Evolutionary conservation across 1,284 basidiomycete genomes (phyloP).

Genomic region (Entoloma clypeatum): DNA sequence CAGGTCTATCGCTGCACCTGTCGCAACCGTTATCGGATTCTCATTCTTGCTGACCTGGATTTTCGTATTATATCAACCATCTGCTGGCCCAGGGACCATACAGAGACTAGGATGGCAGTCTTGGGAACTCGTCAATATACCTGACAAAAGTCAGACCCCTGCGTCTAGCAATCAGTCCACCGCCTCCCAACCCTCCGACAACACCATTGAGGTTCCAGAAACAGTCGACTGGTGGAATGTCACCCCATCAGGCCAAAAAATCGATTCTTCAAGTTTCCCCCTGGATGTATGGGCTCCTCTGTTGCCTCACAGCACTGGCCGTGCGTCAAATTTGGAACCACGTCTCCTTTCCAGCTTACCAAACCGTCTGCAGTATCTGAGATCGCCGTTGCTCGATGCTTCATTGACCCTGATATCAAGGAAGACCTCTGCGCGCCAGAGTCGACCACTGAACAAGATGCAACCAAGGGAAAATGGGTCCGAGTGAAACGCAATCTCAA

Average conservation of each 20-base stretch:
- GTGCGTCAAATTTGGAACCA: conserved; percentile 43
- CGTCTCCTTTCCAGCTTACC: not conserved
- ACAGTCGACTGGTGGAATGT: conserved; percentile 74
- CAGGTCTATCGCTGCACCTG: conserved; percentile 50
- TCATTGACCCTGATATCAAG: conserved; percentile 56
- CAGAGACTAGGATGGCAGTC: conserved; percentile 88
- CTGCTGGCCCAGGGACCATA: conserved; percentile 61
- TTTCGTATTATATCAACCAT: conserved; percentile 75
- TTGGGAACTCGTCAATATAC: conserved; percentile 64
- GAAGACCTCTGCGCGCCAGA: conserved; percentile 63
- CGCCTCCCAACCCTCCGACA: conserved; percentile 2
- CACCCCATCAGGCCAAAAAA: conserved; percentile 34
- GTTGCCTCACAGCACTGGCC: conserved; percentile 76
- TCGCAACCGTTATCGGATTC: conserved; percentile 61
- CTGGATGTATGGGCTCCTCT: conserved; percentile 81
- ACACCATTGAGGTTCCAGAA: conserved; percentile 15
- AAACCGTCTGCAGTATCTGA: conserved; percentile 61
- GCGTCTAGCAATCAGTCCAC: conserved; percentile 6
- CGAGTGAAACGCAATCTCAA: conserved; percentile 78
- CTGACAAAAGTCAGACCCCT: conserved; percentile 10
- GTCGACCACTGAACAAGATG: conserved; percentile 69
- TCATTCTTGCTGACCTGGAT: conserved; percentile 68
- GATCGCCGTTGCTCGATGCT: conserved; percentile 69
- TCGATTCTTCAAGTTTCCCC: conserved; percentile 67
- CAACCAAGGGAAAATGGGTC: conserved; percentile 85